Evolutionary conservation across 371 early-diverging fungal genomes (phyloP), one percentile per base, ranked within the genome.

Genomic region (Massospora cicadina): DNA sequence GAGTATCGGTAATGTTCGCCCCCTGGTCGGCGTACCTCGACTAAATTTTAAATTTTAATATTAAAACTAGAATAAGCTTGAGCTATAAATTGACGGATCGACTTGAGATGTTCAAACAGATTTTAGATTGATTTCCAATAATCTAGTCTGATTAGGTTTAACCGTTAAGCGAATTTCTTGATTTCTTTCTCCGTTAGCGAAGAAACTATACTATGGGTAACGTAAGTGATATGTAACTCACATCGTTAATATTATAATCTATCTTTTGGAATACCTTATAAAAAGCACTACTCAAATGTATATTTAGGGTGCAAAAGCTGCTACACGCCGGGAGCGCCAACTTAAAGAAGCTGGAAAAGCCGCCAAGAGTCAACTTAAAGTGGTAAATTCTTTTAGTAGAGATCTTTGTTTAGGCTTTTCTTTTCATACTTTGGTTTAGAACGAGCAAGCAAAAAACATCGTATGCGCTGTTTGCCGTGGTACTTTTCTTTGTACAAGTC

Each of bases 401-500:
- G 23, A 55, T 12, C 25, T 53, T 31, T n/a, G 21, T 60, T 29
- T 32, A 43, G 29, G 31, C 23, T 55, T 1, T 0, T 28, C 17
- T 63, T n/a, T 13, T 7, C 25, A 21, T 58, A 7, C 29, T 24
- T 32, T 23, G 10, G n/a, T 58, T 60, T 74, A 86, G 85, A 90
- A 92, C 70, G 83, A 81, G 64, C 79, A 81, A 55, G 91, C 90
- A 57, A 88, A 84, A 75, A 88, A 73, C 69, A 82, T 88, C 66
- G 77, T 85, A 54, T 92, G 93, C 73, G 69, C 71, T 54, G 74
- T 80, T 7, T 92, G 93, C 77, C 74, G 80, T 54, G 85, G 86
- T 71, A 88, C 90, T 28, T 92, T 91, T 76, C 75, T 92, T 64
- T 81, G 85, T 75, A 92, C 90, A 21, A 78, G 82, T 68, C 79